These are phyloP conservation scores for Aspergillus uvarum DNA, from an alignment of 2,329 filamentous ascomycete genomes.

Conservation along the genomic window DNA sequence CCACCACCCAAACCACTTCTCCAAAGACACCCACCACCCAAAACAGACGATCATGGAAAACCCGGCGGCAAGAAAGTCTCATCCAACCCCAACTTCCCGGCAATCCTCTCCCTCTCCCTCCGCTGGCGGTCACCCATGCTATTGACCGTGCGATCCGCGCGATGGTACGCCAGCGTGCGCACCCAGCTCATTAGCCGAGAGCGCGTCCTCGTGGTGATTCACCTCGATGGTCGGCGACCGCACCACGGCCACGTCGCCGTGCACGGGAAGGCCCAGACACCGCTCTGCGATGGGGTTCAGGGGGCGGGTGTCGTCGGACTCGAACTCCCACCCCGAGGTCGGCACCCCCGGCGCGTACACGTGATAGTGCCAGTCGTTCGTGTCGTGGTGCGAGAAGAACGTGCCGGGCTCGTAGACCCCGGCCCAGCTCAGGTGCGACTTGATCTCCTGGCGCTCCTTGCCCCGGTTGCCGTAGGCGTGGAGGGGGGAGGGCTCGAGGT, in stretches of 20 bases:
- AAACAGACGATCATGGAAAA: not conserved
- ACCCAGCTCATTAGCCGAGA: not conserved
- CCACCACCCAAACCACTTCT: no score
- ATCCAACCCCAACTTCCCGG: not conserved
- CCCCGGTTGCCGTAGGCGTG: slow-evolving; percentile 6
- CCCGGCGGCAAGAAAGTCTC: not conserved
- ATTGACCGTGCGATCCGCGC: no score
- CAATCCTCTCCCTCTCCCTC: not conserved
- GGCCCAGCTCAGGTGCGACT: not conserved
- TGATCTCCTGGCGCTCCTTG: not conserved
- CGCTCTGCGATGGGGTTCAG: slow-evolving; percentile 1
- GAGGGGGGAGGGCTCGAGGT: slow-evolving; percentile 10
- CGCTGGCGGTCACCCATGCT: no score
- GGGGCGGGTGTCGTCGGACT: no score
- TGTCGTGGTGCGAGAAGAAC: slow-evolving; percentile 10
- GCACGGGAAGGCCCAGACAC: not conserved
- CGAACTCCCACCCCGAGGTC: not conserved
- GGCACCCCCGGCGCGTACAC: not conserved
- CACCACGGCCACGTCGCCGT: slow-evolving; percentile 3
- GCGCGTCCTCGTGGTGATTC: not conserved
- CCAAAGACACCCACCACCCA: no score
- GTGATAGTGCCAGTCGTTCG: slow-evolving; percentile 6
- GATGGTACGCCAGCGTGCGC: not conserved
- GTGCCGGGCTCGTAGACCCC: not conserved
- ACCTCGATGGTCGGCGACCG: not conserved